phyloP scores from a whole-genome alignment of 495 filamentous ascomycete species.

The Cudoniella acicularis region DNA sequence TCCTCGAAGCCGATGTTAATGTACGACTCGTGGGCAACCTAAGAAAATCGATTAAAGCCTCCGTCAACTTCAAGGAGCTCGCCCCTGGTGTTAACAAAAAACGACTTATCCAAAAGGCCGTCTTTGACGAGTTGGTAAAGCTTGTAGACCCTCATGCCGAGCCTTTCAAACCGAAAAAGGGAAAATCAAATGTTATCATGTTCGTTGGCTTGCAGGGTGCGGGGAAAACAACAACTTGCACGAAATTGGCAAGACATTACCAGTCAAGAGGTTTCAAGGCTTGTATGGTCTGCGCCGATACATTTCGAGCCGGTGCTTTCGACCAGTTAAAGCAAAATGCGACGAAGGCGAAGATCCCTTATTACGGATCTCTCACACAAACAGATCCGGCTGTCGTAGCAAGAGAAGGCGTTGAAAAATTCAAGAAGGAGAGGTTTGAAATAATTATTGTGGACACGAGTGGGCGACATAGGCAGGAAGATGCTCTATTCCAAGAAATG shows the following conservation, averaged over 20 bases:
- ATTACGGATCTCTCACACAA: constrained; percentile 93
- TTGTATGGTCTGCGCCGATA: constrained; percentile 95
- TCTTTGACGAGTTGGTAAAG: constrained; percentile 94
- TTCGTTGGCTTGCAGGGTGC: constrained; percentile 97
- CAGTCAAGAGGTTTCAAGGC: constrained; percentile 90
- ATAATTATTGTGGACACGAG: constrained; percentile 98
- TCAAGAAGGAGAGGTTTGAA: constrained; percentile 98
- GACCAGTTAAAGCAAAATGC: constrained; percentile 99
- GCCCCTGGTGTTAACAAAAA: constrained; percentile 93
- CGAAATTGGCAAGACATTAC: constrained; percentile 94
- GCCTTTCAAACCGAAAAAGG: constrained; percentile 95
- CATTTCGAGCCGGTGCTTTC: constrained; percentile 96
- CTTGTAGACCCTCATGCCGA: constrained; percentile 95
- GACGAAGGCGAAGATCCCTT: constrained; percentile 97
- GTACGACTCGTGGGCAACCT: constrained; percentile 88
- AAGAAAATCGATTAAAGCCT: constrained; percentile 85
- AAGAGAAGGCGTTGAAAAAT: constrained; percentile 92
- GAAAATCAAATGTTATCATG: constrained; percentile 96
- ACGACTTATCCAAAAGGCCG: constrained; percentile 93
- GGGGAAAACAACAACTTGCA: constrained; percentile 97
- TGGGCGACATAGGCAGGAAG: constrained; percentile 90
- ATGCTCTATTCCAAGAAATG: constrained; percentile 96
- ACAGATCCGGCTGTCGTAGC: constrained; percentile 94
- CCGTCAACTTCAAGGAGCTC: constrained; percentile 90
- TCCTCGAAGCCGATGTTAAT: constrained; percentile 95